Conservation (phyloP, 768 basidiomycete genomes). For the Podaxis sp. region DNA sequence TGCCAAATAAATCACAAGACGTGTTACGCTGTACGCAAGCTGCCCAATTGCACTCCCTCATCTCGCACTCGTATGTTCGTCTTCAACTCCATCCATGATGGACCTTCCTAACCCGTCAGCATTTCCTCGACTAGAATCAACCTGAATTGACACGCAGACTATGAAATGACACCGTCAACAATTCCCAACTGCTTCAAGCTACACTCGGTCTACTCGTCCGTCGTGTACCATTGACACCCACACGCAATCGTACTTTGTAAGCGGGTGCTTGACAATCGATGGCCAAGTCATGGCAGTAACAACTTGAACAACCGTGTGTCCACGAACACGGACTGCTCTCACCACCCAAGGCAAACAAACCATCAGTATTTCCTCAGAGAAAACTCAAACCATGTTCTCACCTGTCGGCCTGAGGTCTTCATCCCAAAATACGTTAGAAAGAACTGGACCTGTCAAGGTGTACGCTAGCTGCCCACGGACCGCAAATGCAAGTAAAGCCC, state of each 20-base stretch:
- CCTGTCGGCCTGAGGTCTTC: not conserved
- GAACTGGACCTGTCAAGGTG: slow-evolving; percentile 48
- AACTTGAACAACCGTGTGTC: slow-evolving; percentile 51
- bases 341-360: not conserved
- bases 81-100: slow-evolving; percentile 53
- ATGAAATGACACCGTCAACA: slow-evolving; percentile 81
- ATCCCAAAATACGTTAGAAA: slow-evolving; percentile 42
- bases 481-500: slow-evolving; percentile 80
- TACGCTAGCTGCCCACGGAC: slow-evolving; percentile 75
- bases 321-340: slow-evolving; percentile 21
- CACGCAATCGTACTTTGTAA: slow-evolving; percentile 58
- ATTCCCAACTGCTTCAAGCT: slow-evolving; percentile 74
- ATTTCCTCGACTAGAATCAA: not conserved
- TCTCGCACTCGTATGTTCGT: slow-evolving; percentile 76
- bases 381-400: not conserved
- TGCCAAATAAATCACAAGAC: slow-evolving; percentile 55
- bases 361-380: not conserved
- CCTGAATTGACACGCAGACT: slow-evolving; percentile 47
- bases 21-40: slow-evolving; percentile 59
- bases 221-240: slow-evolving; percentile 53
- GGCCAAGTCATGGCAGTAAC: slow-evolving; percentile 82
- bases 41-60: slow-evolving; percentile 88
- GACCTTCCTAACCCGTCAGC: slow-evolving; percentile 37
- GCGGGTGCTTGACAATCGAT: slow-evolving; percentile 87
- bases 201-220: slow-evolving; percentile 56